Percentiles rank a stretch among this genome's conserved stretches.
Evolutionary conservation across 305 asterid species (phyloP).

Genomic region (Rubia tinctorum): DNA sequence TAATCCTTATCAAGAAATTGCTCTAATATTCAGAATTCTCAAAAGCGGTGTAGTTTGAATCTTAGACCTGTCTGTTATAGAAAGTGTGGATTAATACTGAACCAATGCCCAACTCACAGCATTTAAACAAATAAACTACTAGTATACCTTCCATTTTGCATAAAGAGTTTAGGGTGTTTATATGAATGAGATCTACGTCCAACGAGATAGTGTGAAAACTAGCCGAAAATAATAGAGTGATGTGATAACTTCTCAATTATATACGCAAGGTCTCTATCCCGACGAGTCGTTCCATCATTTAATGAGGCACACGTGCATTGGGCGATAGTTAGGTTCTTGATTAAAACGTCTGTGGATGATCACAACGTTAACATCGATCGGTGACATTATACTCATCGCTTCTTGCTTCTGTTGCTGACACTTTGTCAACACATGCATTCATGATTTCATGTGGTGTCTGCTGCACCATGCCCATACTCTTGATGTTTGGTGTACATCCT

Average conservation of each 20-base stretch:
- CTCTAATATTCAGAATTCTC: too few species aligned
- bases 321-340: slow-evolving; percentile 8
- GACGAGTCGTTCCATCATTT: slow-evolving; percentile 14
- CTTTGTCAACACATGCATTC: slow-evolving; percentile 17
- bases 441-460: slow-evolving; percentile 11
- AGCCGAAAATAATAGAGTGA: slow-evolving; percentile 2
- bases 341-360: neutral
- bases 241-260: slow-evolving; percentile 12
- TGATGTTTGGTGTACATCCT: slow-evolving; percentile 8
- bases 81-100: too few species aligned
- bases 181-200: too few species aligned
- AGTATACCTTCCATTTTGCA: too few species aligned
- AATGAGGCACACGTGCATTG: slow-evolving; percentile 24
- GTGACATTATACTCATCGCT: too few species aligned
- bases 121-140: too few species aligned
- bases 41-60: too few species aligned
- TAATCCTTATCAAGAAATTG: too few species aligned
- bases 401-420: neutral
- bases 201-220: neutral
- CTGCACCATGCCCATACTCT: neutral
- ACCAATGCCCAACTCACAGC: too few species aligned
- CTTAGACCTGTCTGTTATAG: too few species aligned
- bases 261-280: neutral
- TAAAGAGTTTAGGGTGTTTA: too few species aligned
- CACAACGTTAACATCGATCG: neutral